Base-by-base conservation (phyloP, 768 basidiomycete species). In the Strobilomyces echinocephalus region DNA sequence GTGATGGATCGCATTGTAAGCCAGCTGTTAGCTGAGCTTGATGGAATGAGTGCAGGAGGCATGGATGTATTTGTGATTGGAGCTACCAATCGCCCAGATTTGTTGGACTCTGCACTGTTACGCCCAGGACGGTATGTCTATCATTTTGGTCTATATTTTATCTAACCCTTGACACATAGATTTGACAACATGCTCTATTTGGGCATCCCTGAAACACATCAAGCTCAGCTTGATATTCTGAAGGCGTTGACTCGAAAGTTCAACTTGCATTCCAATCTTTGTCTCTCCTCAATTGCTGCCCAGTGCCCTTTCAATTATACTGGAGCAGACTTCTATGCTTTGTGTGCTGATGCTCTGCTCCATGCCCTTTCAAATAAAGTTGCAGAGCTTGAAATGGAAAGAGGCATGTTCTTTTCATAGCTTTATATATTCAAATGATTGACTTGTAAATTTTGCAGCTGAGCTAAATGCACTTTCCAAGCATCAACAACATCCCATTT, bases 1-100 rank as follows among this genome's bases (percentile, higher is more conserved):
- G 95, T 97, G 15, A 97, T 97, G 94, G 95, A 97, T 69, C 82
- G 95, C 16, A 97, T 97, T 63, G 95, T 97, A 53, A 94, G 91
- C 62, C 95, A 97, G 72, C 75, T 97, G 31, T 73, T 97, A 35
- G 92, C 95, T 8, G 95, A 97, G 71, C 76, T 97, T 39, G 95
- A 97, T 73, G 94, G 94, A 3, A 91, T 95, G 82, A 77, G 84
- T 9, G 71, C 73, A 24, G 84, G 84, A 4, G 79, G 79, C 0
- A 74, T 79, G 16, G 84, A 90, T 61, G 87, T 97, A 0, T 97
- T 95, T 68, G 94, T 97, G 14, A 91, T 97, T 68, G 95, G 93
- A 5, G 95, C 95, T 15, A 97, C 95, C 14, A 97, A 97, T 68
- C 78, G 95, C 12, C 95, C 95, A 1, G 95, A 97, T 67, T 69